These are phyloP conservation scores for Gastrolobium bilobum DNA, from an alignment of 306 rosid genomes.

Conservation along the genomic window DNA sequence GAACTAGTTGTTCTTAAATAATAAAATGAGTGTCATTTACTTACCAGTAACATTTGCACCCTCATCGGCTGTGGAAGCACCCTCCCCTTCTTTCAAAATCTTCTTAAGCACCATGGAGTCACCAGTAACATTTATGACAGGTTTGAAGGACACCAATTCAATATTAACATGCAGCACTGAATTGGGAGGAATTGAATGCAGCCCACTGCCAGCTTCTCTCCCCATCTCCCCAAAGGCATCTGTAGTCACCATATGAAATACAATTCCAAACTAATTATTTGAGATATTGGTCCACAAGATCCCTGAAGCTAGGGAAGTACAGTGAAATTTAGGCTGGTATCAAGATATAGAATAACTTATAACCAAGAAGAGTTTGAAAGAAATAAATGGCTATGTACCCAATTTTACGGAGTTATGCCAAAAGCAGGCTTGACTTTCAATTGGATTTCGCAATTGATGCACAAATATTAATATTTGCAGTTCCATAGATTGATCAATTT, in stretches of 20 bases:
- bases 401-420: conserved; percentile 27
- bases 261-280: conserved; percentile 39
- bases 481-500: conserved; percentile 1
- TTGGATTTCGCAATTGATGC: conserved; percentile 18
- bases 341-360: conserved; percentile 18
- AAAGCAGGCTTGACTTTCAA: conserved; percentile 22
- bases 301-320: conserved; percentile 35
- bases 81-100: conserved; percentile 74
- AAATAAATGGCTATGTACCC: neutral
- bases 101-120: conserved; percentile 75
- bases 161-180: conserved; percentile 65
- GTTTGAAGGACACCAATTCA: conserved; percentile 74
- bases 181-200: conserved; percentile 56
- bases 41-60: conserved; percentile 75
- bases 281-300: conserved; percentile 30
- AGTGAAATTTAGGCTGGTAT: conserved; percentile 18
- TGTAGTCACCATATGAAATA: conserved; percentile 44
- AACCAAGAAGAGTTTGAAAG: conserved; percentile 23
- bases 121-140: conserved; percentile 74
- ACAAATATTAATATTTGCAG: neutral
- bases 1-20: conserved; percentile 4
- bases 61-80: conserved; percentile 64
- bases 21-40: conserved; percentile 30
- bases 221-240: conserved; percentile 69
- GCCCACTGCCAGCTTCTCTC: conserved; percentile 55